Conservation (phyloP, 768 basidiomycete species). For the Hypsizygus marmoreus region DNA sequence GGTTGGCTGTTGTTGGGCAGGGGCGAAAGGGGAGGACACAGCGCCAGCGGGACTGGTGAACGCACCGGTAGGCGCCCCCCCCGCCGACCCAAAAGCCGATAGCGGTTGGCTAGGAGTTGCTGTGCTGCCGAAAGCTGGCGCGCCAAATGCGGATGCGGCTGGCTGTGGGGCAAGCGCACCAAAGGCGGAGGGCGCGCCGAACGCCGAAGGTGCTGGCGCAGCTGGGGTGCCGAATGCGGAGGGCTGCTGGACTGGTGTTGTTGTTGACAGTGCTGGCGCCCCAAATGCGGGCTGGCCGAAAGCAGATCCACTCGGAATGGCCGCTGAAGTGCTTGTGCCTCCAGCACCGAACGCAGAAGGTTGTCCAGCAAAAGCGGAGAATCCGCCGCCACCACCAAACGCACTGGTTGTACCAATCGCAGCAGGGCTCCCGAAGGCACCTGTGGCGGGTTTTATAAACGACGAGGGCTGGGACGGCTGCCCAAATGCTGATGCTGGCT, state of each 20-base stretch:
- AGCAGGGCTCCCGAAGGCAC: slow-evolving; percentile 49
- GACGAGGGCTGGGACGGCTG: slow-evolving; percentile 30
- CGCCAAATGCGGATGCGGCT: slow-evolving; percentile 26
- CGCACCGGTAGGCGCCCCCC: background rate
- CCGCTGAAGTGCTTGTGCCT: slow-evolving; percentile 25
- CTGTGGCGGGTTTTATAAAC: slow-evolving; percentile 51
- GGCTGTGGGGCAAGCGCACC: slow-evolving; percentile 15
- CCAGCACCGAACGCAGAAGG: slow-evolving; percentile 43
- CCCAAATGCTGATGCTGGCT: slow-evolving; percentile 33
- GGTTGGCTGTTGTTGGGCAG: background rate
- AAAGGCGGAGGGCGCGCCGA: slow-evolving; percentile 19
- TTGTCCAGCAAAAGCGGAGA: slow-evolving; percentile 53
- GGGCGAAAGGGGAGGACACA: slow-evolving; percentile 12
- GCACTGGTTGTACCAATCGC: slow-evolving; percentile 29
- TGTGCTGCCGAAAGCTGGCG: slow-evolving; percentile 5
- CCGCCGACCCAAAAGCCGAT: slow-evolving; percentile 12
- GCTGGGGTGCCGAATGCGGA: slow-evolving; percentile 26
- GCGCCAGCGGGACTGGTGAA: slow-evolving; percentile 11
- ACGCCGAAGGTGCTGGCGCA: slow-evolving; percentile 6
- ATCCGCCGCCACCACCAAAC: slow-evolving; percentile 43
- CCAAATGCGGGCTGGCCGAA: slow-evolving; percentile 36
- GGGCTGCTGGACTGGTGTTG: slow-evolving; percentile 15
- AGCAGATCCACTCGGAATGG: slow-evolving; percentile 29
- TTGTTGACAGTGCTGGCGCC: slow-evolving; percentile 14
- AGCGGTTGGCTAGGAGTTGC: too few relatives aligned